Evolutionary conservation across 1,284 basidiomycete species (phyloP), one percentile per base, ranked within the genome.

Genomic region (Termitomyces sp.): DNA sequence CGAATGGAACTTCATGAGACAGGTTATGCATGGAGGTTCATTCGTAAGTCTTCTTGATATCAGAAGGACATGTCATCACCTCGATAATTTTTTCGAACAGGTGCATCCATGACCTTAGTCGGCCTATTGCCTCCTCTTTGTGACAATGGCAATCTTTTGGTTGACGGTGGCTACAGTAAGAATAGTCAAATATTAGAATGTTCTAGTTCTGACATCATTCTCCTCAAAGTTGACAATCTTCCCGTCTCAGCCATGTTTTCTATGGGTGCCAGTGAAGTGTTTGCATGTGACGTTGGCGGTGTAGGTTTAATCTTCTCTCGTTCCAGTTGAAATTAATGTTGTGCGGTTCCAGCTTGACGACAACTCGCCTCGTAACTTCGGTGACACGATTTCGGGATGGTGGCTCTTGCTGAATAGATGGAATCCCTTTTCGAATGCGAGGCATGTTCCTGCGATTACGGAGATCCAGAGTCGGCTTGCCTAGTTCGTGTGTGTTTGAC

Each of bases 1-100:
- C 80, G 87, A 5, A 98, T 99, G 94, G 94, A 98, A 66, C 88
- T 98, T 38, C 97, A 99, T 64, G 91, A 96, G 56, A 92, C 91
- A 5, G 95, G 95, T 9, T 97, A 97, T 72, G 93, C 93, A 13
- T 95, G 93, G 93, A 78, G 86, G 63, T 91, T 83, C 60, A 89
- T 91, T 53, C 86, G 89, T 89, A 63, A 62, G 83, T 72, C 21
- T 26, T 24, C 6, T 37, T 43, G 31, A n/a, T 24, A 19, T 6
- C 21, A 43, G 28, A 26, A 3, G 14, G 9, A 26, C 31, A 44
- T 44, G 9, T 26, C 33, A 44, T 44, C 11, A 35, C 44, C 35
- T 56, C 49, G 55, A 52, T 46, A 39, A 19, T 38, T 49, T 28
- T 9, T 7, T 31, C 7, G 11, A 52, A 34, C 48, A 82, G 92